Evolutionary conservation across 768 basidiomycete genomes (phyloP).

Genomic region (Basidioascus undulatus): DNA sequence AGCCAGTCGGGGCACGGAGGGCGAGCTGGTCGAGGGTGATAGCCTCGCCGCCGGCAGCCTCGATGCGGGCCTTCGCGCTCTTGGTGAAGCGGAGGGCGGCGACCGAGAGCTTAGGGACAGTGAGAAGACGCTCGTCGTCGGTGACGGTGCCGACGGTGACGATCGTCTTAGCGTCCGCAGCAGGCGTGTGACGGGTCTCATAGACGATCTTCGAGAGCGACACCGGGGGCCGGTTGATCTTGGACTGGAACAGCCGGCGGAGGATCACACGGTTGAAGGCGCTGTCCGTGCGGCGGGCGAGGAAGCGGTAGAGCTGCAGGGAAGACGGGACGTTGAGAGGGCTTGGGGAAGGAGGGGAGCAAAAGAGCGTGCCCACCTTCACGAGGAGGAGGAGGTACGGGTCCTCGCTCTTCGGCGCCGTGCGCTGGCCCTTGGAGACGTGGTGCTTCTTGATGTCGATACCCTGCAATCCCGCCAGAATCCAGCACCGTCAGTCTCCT

Average conservation of each 20-base stretch:
- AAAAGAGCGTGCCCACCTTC: slow-evolving; percentile 41
- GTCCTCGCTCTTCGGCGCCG: slow-evolving; percentile 95
- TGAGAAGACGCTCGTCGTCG: slow-evolving; percentile 70
- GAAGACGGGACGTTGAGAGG: not conserved
- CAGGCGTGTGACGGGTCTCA: slow-evolving; percentile 42
- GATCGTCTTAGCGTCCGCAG: slow-evolving; percentile 55
- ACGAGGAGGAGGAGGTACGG: slow-evolving; percentile 94
- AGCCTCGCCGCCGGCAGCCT: slow-evolving; percentile 82
- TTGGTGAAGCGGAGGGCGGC: slow-evolving; percentile 89
- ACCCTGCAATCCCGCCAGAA: slow-evolving; percentile 31
- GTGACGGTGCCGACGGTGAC: slow-evolving; percentile 81
- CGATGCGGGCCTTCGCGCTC: slow-evolving; percentile 77
- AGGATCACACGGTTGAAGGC: slow-evolving; percentile 95
- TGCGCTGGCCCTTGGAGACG: slow-evolving; percentile 90
- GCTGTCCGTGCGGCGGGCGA: slow-evolving; percentile 87
- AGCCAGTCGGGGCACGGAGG: slow-evolving; percentile 72
- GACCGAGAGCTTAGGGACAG: slow-evolving; percentile 70
- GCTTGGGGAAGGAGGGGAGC: not conserved
- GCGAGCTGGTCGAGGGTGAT: slow-evolving; percentile 94
- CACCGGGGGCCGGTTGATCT: slow-evolving; percentile 86
- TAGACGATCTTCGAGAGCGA: slow-evolving; percentile 79
- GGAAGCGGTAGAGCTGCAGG: slow-evolving; percentile 82
- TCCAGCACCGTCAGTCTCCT: too few relatives aligned
- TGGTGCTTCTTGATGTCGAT: slow-evolving; percentile 90
- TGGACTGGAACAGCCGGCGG: slow-evolving; percentile 86